Conservation (phyloP, 2,329 filamentous ascomycete species). For the Chaetomiaceae sp. region DNA sequence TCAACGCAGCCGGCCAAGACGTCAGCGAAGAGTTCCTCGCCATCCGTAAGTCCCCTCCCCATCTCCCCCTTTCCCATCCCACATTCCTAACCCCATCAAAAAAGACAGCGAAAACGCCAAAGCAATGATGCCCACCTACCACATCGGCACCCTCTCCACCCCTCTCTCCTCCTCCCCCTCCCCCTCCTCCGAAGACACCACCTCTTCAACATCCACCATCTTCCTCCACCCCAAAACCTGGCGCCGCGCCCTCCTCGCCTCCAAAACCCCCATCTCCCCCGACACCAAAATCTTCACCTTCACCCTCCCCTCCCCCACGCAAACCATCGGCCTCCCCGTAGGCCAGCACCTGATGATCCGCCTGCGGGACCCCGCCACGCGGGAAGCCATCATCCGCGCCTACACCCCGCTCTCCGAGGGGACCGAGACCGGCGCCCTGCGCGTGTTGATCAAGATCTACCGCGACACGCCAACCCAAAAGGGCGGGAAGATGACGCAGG, state of each 20-base stretch:
- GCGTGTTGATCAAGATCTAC: conserved; percentile 83
- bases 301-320: conserved; percentile 65
- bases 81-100: conserved; percentile 12
- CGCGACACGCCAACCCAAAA: not conserved
- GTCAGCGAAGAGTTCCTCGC: conserved; percentile 84
- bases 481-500: conserved; percentile 75
- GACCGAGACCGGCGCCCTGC: conserved; percentile 51
- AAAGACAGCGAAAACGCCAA: conserved; percentile 91
- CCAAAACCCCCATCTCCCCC: conserved; percentile 65
- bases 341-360: conserved; percentile 87
- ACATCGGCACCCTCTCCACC: conserved; percentile 70
- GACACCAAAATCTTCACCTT: conserved; percentile 83
- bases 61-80: not conserved
- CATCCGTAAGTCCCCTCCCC: conserved; percentile 67
- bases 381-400: conserved; percentile 72
- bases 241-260: conserved; percentile 66
- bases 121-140: conserved; percentile 80
- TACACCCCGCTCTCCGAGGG: conserved; percentile 79
- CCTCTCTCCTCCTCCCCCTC: conserved; percentile 36
- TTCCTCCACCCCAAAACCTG: conserved; percentile 72
- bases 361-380: conserved; percentile 64
- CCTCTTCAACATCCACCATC: conserved; percentile 43
- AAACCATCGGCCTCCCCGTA: conserved; percentile 70
- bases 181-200: conserved; percentile 29
- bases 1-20: conserved; percentile 76